phyloP scores from a whole-genome alignment of 106 monocot genomes.

The Phalaenopsis equestris region DNA sequence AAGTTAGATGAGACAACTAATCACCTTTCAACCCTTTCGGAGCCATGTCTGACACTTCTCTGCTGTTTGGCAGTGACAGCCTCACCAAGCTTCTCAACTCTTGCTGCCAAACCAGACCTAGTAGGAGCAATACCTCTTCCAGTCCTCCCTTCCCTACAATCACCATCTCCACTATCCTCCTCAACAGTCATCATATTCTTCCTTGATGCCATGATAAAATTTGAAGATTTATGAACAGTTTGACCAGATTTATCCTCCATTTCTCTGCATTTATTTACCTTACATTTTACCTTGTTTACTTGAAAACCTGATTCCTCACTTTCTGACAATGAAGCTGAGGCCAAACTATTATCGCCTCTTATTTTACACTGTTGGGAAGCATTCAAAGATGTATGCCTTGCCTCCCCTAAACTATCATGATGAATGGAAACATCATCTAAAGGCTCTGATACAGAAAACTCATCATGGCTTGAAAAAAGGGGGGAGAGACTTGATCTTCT shows the following conservation, averaged over 20 bases:
- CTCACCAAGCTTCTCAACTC: slow-evolving; percentile 37
- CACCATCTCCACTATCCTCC: slow-evolving; percentile 46
- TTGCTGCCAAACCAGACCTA: slow-evolving; percentile 20
- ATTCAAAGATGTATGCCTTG: slow-evolving; percentile 19
- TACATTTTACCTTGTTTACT: slow-evolving; percentile 38
- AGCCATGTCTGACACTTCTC: slow-evolving; percentile 30
- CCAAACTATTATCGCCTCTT: slow-evolving; percentile 17
- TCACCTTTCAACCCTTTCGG: slow-evolving; percentile 49
- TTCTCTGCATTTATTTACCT: slow-evolving; percentile 36
- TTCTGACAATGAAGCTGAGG: slow-evolving; percentile 26
- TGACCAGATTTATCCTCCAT: slow-evolving; percentile 26
- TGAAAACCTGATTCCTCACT: slow-evolving; percentile 44
- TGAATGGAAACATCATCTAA: slow-evolving; percentile 12
- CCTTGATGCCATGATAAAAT: slow-evolving; percentile 21
- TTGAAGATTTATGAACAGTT: slow-evolving; percentile 31
- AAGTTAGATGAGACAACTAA: not conserved
- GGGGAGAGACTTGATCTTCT: slow-evolving; percentile 62
- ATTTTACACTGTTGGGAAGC: slow-evolving; percentile 27
- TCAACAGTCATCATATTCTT: slow-evolving; percentile 26
- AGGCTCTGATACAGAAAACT: slow-evolving; percentile 21
- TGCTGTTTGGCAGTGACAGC: slow-evolving; percentile 31
- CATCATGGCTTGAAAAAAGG: slow-evolving; percentile 31
- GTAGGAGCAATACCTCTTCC: slow-evolving; percentile 24
- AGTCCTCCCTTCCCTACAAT: slow-evolving; percentile 29
- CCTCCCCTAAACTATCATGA: slow-evolving; percentile 14